These are phyloP conservation scores for Nemania diffusa DNA, from an alignment of 2,329 filamentous ascomycete genomes.

Conservation along the genomic window DNA sequence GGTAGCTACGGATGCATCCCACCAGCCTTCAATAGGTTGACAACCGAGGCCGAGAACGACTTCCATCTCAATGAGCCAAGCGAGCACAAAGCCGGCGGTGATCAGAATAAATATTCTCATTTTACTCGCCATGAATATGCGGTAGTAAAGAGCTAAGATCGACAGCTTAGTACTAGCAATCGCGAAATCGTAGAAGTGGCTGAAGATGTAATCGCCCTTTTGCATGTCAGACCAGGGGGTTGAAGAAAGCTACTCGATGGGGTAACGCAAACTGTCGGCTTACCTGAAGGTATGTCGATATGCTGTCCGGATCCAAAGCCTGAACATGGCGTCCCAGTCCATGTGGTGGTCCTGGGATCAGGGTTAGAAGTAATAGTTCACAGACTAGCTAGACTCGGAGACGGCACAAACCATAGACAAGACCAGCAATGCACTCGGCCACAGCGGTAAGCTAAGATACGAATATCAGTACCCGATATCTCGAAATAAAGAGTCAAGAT, in stretches of 20 bases:
- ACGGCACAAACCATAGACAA: conserved; percentile 38
- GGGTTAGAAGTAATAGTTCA: conserved; percentile 21
- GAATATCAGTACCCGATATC: conserved; percentile 6
- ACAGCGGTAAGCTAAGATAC: conserved; percentile 35
- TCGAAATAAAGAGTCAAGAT: not conserved
- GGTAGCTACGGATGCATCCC: conserved; percentile 34
- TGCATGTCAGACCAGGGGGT: conserved; percentile 19
- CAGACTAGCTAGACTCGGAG: not conserved
- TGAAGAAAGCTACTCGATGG: not conserved
- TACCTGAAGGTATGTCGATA: conserved; percentile 41
- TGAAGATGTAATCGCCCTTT: conserved; percentile 47
- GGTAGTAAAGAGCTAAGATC: conserved; percentile 45
- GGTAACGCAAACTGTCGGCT: not conserved
- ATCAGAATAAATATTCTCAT: conserved; percentile 34
- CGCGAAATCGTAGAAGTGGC: conserved; percentile 45
- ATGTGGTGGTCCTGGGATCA: conserved; percentile 36
- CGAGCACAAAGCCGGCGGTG: conserved; percentile 35
- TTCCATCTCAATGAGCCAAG: conserved; percentile 45
- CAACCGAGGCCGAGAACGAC: conserved; percentile 42
- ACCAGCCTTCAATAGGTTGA: conserved; percentile 44
- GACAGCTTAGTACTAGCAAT: conserved; percentile 46
- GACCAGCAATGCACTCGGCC: conserved; percentile 40
- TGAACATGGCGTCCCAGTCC: conserved; percentile 44
- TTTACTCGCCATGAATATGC: conserved; percentile 38
- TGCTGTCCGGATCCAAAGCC: conserved; percentile 32